Evolutionary conservation across 2,329 filamentous ascomycete species (phyloP).

Genomic region (Curvularia verruculosa): DNA sequence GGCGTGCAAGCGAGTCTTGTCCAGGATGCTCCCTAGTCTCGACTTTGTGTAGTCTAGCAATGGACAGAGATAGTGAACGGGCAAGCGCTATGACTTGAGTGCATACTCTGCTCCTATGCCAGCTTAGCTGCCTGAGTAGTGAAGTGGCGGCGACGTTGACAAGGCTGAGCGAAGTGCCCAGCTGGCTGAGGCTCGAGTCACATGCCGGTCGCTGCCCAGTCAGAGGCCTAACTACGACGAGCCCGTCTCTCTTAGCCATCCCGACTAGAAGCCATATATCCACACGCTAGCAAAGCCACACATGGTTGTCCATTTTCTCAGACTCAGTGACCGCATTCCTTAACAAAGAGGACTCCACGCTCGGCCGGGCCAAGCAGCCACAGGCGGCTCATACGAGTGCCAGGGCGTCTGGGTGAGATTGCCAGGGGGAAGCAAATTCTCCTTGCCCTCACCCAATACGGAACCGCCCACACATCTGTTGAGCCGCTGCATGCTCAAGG

Average conservation of each 20-base stretch:
- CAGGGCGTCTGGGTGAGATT: neutral
- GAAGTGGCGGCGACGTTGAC: neutral
- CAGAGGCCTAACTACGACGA: neutral
- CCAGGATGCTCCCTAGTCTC: neutral
- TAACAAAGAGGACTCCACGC: neutral
- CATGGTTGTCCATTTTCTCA: neutral
- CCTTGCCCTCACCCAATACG: neutral
- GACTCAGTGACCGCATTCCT: constrained; percentile 5
- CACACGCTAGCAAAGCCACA: neutral
- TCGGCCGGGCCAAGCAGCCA: constrained; percentile 1
- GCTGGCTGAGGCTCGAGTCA: neutral
- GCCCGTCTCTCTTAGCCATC: neutral
- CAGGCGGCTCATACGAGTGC: neutral
- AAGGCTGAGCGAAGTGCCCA: neutral
- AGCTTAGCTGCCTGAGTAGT: no score
- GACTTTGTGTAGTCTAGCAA: neutral
- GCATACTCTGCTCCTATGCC: neutral
- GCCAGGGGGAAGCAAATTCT: neutral
- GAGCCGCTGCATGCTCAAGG: neutral
- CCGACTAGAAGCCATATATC: neutral
- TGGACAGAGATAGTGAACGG: neutral
- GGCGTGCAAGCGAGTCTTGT: neutral
- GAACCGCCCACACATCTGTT: constrained; percentile 1
- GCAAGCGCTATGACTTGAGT: neutral
- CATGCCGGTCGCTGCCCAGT: neutral